Base-by-base conservation (phyloP, 2,329 filamentous ascomycete genomes). In the Pyrenophora tritici-repentis region DNA sequence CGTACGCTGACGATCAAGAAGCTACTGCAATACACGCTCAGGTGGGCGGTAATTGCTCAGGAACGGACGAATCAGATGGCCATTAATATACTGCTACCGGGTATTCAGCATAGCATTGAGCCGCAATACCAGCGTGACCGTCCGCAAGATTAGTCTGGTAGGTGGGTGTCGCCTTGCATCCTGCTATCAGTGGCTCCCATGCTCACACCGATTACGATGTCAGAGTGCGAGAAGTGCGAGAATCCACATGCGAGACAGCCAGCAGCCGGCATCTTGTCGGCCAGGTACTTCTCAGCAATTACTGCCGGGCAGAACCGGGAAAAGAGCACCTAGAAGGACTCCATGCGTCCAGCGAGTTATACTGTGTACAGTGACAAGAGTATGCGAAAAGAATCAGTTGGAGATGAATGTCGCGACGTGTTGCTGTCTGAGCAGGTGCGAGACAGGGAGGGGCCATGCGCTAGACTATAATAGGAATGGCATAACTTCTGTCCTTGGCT, bases 31-130 rank as follows among this genome's bases (percentile, higher is more conserved):
- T 34, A 39, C 37, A 22, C 20, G 42, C 37, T 59, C 59, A 46
- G 56, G 56, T 55, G 44, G 32, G 35, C 45, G 54, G 50, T 50
- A 42, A 32, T 13, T 31, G 18, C 31, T 45, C 40, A 26, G 43
- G 22, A 18, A n/a, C 37, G 42, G 22, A 47, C 59, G 41, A 61
- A 59, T 64, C 32, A 41, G 24, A 37, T 53, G 44, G 14, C 40
- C 20, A 29, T 24, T 12, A 13, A 47, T 50, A 48, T 42, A 47
- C 41, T 39, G 37, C 24, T 47, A 59, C 55, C 55, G 47, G 61
- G 55, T 47, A 48, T 36, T 43, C 53, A 42, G 47, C 45, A 46
- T 50, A 42, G 47, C 42, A 51, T 48, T 57, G 54, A 66, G 63
- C 63, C 63, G 60, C 61, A 65, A 56, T 46, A 35, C 41, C 47